A percentile compares a stretch with the other conserved stretches of the same genome.
These are phyloP conservation scores for Nicotiana benthamiana DNA, from an alignment of 257 asterid genomes.

Conservation along the genomic window DNA sequence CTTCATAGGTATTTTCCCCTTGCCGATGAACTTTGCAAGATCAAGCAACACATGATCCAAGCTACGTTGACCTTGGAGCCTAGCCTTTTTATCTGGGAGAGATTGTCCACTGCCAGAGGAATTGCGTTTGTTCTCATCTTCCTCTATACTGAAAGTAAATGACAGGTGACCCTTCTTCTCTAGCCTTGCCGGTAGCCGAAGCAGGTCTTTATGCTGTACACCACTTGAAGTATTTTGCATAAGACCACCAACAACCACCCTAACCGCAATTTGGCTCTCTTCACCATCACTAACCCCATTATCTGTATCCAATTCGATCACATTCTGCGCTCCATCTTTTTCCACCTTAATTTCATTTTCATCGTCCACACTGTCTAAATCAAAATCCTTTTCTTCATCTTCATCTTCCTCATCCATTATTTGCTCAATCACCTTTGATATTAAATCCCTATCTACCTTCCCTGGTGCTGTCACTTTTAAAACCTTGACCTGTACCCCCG, in stretches of 20 bases:
- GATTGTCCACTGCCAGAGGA: conserved; percentile 43
- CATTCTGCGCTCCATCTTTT: conserved; percentile 27
- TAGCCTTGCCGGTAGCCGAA: conserved; percentile 85
- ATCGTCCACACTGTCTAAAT: conserved; percentile 35
- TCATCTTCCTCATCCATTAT: conserved; percentile 73
- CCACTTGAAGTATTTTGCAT: conserved; percentile 36
- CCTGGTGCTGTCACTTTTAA: conserved; percentile 70
- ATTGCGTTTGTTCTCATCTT: conserved; percentile 38
- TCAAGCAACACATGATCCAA: conserved; percentile 69
- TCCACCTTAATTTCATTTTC: conserved; percentile 32
- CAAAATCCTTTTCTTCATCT: conserved; percentile 50
- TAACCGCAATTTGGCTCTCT: conserved; percentile 58
- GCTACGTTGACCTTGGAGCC: conserved; percentile 47
- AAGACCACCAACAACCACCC: conserved; percentile 59
- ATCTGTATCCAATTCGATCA: conserved; percentile 40
- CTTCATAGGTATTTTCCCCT: conserved; percentile 82
- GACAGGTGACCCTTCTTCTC: conserved; percentile 56
- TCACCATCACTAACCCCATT: conserved; percentile 44
- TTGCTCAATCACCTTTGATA: conserved; percentile 84
- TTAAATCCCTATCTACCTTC: conserved; percentile 64
- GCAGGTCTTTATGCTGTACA: conserved; percentile 37
- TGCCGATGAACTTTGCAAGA: conserved; percentile 78
- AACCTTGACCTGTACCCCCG: conserved; percentile 90
- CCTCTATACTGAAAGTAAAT: conserved; percentile 76
- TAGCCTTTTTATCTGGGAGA: conserved; percentile 50